phyloP scores from a whole-genome alignment of 2,329 filamentous ascomycete species.

The Apiospora sp. region DNA sequence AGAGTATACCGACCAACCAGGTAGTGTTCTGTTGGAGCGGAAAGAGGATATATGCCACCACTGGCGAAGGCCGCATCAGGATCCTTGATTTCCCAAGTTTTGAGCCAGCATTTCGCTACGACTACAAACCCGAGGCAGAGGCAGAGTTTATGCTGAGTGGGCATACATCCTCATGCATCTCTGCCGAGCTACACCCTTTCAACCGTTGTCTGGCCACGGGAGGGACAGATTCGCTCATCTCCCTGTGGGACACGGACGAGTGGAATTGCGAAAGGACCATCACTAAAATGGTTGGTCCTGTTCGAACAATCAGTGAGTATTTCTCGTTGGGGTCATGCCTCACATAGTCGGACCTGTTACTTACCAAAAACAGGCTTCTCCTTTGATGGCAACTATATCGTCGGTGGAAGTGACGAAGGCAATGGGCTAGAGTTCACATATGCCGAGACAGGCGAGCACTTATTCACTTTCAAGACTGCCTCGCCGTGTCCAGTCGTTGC shows the following conservation, averaged over 20 bases:
- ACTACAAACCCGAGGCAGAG: slow-evolving; percentile 51
- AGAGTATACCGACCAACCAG: slow-evolving; percentile 73
- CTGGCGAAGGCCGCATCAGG: slow-evolving; percentile 73
- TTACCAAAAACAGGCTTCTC: slow-evolving; percentile 66
- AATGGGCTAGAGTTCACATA: slow-evolving; percentile 74
- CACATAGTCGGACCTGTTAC: slow-evolving; percentile 33
- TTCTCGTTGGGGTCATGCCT: not conserved
- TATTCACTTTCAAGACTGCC: slow-evolving; percentile 75
- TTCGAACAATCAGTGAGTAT: slow-evolving; percentile 70
- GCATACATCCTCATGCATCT: slow-evolving; percentile 76
- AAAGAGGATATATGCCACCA: slow-evolving; percentile 74
- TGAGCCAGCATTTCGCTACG: slow-evolving; percentile 60
- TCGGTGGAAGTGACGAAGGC: slow-evolving; percentile 78
- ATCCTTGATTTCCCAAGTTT: slow-evolving; percentile 74
- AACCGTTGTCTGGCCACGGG: slow-evolving; percentile 78
- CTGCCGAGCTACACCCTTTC: slow-evolving; percentile 73
- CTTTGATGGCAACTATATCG: slow-evolving; percentile 79
- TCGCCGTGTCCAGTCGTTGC: slow-evolving; percentile 71
- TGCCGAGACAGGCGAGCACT: slow-evolving; percentile 75
- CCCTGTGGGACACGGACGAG: slow-evolving; percentile 79
- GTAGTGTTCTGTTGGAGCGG: slow-evolving; percentile 79
- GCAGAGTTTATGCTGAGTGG: slow-evolving; percentile 70
- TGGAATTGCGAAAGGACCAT: slow-evolving; percentile 80
- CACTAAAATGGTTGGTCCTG: slow-evolving; percentile 72
- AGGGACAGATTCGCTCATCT: slow-evolving; percentile 77